These are phyloP conservation scores for Pichia phayaonensis DNA, from an alignment of 805 yeast genomes.

Conservation along the genomic window DNA sequence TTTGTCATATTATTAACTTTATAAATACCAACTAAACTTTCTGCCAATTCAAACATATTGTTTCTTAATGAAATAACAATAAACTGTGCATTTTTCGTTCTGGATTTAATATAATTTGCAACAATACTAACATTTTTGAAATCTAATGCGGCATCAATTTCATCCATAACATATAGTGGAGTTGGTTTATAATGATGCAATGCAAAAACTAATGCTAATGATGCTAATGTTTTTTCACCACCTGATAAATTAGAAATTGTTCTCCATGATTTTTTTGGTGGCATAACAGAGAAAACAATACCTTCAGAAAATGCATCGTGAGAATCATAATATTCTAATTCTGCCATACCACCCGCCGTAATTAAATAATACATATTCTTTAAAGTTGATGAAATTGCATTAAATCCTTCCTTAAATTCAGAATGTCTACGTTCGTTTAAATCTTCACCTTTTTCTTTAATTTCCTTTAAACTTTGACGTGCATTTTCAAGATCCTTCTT, in stretches of 20 bases:
- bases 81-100: constrained; percentile 95
- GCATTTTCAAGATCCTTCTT: constrained; percentile 49
- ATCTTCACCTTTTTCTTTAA: constrained; percentile 55
- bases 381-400: constrained; percentile 73
- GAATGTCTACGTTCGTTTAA: constrained; percentile 67
- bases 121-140: constrained; percentile 95
- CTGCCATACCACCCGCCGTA: constrained; percentile 99
- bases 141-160: constrained; percentile 97
- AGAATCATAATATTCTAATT: constrained; percentile 88
- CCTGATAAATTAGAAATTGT: constrained; percentile 93
- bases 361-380: constrained; percentile 98
- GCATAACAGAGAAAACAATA: constrained; percentile 94
- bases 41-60: constrained; percentile 96
- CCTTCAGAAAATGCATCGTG: constrained; percentile 98
- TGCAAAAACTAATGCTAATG: constrained; percentile 93
- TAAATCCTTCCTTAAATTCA: constrained; percentile 92
- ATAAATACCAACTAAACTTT: constrained; percentile 90
- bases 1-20: constrained; percentile 86
- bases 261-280: constrained; percentile 97
- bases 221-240: constrained; percentile 94
- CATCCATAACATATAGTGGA: constrained; percentile 97
- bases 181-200: constrained; percentile 94
- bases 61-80: constrained; percentile 91
- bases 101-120: constrained; percentile 91
- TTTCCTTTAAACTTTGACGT: constrained; percentile 45